phyloP scores from a whole-genome alignment of 164 flowering plant genomes.

The grape (Vitis vinifera) region DNA sequence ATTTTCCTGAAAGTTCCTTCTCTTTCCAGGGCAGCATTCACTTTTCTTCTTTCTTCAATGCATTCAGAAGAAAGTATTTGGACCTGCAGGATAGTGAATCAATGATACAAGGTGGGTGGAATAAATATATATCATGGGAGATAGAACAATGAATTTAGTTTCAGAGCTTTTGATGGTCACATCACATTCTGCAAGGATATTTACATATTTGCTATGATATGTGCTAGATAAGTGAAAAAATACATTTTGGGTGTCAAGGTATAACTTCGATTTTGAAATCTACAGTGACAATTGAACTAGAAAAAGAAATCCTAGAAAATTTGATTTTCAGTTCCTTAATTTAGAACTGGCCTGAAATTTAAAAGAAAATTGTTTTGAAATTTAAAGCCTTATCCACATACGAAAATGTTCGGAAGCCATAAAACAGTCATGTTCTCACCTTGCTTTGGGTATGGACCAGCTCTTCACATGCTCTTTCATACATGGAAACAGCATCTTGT shows the following conservation, averaged over 20 bases:
- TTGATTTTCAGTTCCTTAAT: neutral
- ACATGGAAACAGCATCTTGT: slow-evolving; percentile 51
- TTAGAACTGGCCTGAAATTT: neutral
- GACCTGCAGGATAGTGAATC: slow-evolving; percentile 42
- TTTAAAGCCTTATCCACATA: too few species aligned
- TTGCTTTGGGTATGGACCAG: slow-evolving; percentile 56
- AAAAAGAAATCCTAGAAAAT: neutral
- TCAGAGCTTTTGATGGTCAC: too few species aligned
- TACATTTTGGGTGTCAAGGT: neutral
- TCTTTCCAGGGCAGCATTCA: slow-evolving; percentile 51
- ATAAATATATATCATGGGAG: neutral
- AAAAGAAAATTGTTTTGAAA: neutral
- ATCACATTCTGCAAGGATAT: too few species aligned
- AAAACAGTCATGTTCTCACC: slow-evolving; percentile 31
- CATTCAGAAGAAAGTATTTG: slow-evolving; percentile 58
- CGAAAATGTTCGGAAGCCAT: neutral
- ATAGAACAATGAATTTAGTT: neutral
- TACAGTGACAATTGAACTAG: too few species aligned
- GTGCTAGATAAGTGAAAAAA: too few species aligned
- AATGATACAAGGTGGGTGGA: neutral
- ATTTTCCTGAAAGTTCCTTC: slow-evolving; percentile 56
- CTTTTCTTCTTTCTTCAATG: slow-evolving; percentile 59
- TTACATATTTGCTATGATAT: too few species aligned
- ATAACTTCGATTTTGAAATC: too few species aligned
- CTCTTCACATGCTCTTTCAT: slow-evolving; percentile 67